Percentiles rank a stretch among this genome's conserved stretches.
Evolutionary conservation across 1,284 basidiomycete species (phyloP).

Genomic region (Pulveroboletus sp.): DNA sequence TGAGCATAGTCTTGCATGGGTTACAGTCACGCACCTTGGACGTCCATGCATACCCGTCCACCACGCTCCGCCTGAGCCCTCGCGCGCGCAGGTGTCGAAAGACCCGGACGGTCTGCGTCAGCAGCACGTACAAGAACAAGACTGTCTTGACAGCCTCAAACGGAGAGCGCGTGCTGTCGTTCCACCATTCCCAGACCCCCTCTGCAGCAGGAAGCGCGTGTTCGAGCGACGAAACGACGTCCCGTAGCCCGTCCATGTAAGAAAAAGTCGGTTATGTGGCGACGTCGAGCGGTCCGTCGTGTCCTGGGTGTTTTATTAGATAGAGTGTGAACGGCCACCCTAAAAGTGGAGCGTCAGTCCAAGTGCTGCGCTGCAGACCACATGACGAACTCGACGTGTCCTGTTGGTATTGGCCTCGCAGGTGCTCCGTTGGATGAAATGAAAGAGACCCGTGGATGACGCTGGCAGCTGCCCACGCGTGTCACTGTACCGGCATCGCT

Average conservation of each 20-base stretch:
- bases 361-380: no score
- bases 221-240: slow-evolving; percentile 13
- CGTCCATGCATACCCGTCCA: slow-evolving; percentile 59
- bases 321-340: not conserved
- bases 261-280: not conserved
- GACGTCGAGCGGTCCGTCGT: not conserved
- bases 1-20: no score
- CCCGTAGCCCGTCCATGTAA: slow-evolving; percentile 10
- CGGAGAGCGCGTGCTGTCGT: slow-evolving; percentile 15
- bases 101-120: slow-evolving; percentile 50
- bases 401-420: no score
- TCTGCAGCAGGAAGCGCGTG: slow-evolving; percentile 2
- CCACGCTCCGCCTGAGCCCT: slow-evolving; percentile 54
- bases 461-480: no score
- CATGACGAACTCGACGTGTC: no score
- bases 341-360: not conserved
- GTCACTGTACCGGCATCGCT: no score
- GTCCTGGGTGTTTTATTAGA: not conserved
- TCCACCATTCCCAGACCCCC: slow-evolving; percentile 19
- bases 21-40: no score
- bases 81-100: slow-evolving; percentile 77
- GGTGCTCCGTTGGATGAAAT: no score
- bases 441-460: no score
- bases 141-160: slow-evolving; percentile 58
- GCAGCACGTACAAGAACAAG: slow-evolving; percentile 64